These are phyloP conservation scores for Leishmania tropica DNA, from an alignment of 208 protist genomes.

Conservation along the genomic window DNA sequence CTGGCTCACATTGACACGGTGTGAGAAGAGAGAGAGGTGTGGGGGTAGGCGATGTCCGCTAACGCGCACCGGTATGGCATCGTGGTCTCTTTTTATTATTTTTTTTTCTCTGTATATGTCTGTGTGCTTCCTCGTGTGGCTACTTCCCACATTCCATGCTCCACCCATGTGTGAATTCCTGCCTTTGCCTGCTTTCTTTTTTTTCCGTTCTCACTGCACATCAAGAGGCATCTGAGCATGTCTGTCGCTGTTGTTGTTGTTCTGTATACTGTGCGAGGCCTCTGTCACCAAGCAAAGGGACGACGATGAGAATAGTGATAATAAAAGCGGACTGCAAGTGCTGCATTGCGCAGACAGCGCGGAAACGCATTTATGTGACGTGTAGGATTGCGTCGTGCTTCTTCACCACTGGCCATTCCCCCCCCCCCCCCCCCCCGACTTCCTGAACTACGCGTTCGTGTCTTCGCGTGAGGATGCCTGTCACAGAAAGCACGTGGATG, in stretches of 20 bases:
- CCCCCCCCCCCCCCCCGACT: too few species aligned
- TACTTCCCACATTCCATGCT: not conserved
- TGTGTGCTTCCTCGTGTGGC: not conserved
- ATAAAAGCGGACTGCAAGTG: not conserved
- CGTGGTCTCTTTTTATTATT: not conserved
- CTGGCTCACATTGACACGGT: conserved; percentile 23
- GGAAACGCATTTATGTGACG: not conserved
- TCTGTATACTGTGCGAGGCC: not conserved
- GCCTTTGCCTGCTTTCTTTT: not conserved
- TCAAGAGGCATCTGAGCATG: not conserved
- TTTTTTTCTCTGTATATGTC: not conserved
- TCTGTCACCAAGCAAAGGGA: not conserved
- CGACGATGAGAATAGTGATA: not conserved
- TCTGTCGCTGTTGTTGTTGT: not conserved
- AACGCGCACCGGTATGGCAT: not conserved
- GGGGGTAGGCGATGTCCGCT: not conserved
- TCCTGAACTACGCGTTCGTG: not conserved
- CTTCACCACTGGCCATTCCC: not conserved
- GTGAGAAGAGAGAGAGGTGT: not conserved
- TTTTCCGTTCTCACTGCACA: not conserved
- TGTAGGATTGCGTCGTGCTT: not conserved
- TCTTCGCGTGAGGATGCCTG: not conserved
- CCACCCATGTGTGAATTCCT: not conserved
- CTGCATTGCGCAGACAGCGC: not conserved
- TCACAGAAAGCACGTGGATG: not conserved